Conservation (phyloP, 306 rosid genomes). For the Casuarina equisetifolia region DNA sequence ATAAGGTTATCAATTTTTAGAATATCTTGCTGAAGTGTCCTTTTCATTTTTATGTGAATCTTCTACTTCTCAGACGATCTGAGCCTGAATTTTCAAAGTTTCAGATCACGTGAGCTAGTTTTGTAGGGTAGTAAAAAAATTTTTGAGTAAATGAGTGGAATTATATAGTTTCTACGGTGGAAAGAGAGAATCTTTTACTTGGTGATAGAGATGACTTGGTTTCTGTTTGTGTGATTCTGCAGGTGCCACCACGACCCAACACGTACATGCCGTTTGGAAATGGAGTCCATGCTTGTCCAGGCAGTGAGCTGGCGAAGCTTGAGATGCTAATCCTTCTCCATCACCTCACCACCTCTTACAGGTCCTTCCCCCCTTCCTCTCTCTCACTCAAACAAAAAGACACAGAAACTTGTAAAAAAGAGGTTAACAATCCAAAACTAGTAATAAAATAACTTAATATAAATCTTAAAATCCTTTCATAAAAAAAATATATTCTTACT, state of each 20-base stretch:
- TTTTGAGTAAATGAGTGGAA: background rate
- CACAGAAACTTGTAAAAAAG: too few species aligned
- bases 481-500: too few species aligned
- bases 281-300: slow-evolving; percentile 97
- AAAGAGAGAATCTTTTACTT: background rate
- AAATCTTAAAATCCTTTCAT: too few species aligned
- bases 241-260: slow-evolving; percentile 87
- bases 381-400: background rate
- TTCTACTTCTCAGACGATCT: slow-evolving; percentile 23
- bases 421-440: too few species aligned
- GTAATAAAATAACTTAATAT: too few species aligned
- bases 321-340: slow-evolving; percentile 81
- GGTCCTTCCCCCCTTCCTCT: slow-evolving; percentile 29
- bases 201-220: slow-evolving; percentile 12
- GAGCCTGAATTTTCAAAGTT: slow-evolving; percentile 28
- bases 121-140: slow-evolving; percentile 34
- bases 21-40: slow-evolving; percentile 41
- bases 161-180: background rate
- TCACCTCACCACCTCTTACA: slow-evolving; percentile 74
- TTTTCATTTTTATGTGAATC: slow-evolving; percentile 48
- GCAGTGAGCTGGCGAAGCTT: slow-evolving; percentile 93
- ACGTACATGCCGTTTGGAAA: slow-evolving; percentile 92
- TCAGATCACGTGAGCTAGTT: slow-evolving; percentile 62
- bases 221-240: slow-evolving; percentile 36
- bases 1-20: slow-evolving; percentile 46